Percentiles rank a stretch among this genome's conserved stretches.
Evolutionary conservation across 1,284 basidiomycete genomes (phyloP).

Genomic region (Sporisorium exsertum): DNA sequence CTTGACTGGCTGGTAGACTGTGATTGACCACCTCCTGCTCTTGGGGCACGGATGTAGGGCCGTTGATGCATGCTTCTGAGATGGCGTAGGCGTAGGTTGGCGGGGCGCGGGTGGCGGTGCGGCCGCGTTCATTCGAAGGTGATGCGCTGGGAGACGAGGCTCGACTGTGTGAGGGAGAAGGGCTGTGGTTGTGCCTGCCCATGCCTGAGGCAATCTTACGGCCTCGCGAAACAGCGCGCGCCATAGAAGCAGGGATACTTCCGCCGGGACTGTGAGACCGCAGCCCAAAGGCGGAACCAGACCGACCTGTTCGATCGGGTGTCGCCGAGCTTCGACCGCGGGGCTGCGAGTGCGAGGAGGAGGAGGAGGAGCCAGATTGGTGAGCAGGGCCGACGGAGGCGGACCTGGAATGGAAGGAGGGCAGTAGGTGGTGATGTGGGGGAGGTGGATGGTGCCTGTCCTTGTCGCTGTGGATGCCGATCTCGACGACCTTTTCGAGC

Average conservation of each 20-base stretch:
- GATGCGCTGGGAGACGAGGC: conserved; percentile 46
- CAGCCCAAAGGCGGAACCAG: conserved; percentile 47
- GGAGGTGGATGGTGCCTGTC: conserved; percentile 31
- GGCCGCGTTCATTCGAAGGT: conserved; percentile 27
- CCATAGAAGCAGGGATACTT: conserved; percentile 54
- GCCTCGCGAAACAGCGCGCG: conserved; percentile 53
- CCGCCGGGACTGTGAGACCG: conserved; percentile 47
- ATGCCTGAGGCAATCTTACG: conserved; percentile 44
- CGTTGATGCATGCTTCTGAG: conserved; percentile 31
- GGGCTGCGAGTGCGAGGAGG: conserved; percentile 24
- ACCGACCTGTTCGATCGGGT: conserved; percentile 42
- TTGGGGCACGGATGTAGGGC: conserved; percentile 4
- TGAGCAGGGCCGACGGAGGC: conserved; percentile 28
- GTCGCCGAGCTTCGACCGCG: conserved; percentile 39
- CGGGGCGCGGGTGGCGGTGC: conserved; percentile 35
- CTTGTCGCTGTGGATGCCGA: conserved; percentile 57
- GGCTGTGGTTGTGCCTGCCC: conserved; percentile 52
- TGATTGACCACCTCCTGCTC: conserved; percentile 36
- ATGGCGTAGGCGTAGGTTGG: conserved; percentile 44
- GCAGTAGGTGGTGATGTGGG: conserved; percentile 21
- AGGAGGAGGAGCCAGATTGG: conserved; percentile 18
- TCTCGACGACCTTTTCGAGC: conserved; percentile 65
- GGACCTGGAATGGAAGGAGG: conserved; percentile 36
- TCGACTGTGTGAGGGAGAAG: conserved; percentile 47
- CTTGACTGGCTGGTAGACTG: conserved; percentile 38